These are phyloP conservation scores for Candida peoriensis DNA, from an alignment of 805 yeast species.

Conservation along the genomic window DNA sequence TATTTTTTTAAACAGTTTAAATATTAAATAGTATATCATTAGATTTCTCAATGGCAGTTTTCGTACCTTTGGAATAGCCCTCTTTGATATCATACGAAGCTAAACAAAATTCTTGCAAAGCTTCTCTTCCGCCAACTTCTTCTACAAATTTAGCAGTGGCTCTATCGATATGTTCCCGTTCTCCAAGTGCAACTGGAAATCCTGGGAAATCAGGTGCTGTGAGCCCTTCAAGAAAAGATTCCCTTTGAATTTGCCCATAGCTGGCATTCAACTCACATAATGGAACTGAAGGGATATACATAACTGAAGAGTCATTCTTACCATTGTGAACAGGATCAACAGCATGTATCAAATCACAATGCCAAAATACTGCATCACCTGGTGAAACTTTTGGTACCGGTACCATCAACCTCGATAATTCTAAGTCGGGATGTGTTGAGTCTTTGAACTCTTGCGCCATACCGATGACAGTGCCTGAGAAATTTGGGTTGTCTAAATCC, in stretches of 20 bases:
- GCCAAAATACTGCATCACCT: constrained; percentile 42
- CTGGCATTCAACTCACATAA: constrained; percentile 17
- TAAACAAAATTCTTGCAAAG: constrained; percentile 2
- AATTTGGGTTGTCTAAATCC: constrained; percentile 28
- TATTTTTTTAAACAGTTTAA: too few species aligned
- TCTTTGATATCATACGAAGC: constrained; percentile 1
- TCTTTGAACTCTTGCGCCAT: constrained; percentile 29
- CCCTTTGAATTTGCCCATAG: constrained; percentile 15
- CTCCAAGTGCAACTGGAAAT: constrained; percentile 1
- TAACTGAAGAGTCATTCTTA: constrained; percentile 31
- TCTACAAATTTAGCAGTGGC: constrained; percentile 1
- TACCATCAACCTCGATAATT: constrained; percentile 28
- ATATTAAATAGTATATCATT: constrained; percentile 1
- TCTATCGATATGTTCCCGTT: constrained; percentile 1
- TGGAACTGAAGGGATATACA: constrained; percentile 30
- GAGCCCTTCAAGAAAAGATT: constrained; percentile 9
- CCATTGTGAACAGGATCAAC: constrained; percentile 36
- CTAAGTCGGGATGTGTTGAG: constrained; percentile 25
- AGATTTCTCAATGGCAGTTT: neutral
- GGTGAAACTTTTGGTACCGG: constrained; percentile 34
- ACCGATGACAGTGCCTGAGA: constrained; percentile 37
- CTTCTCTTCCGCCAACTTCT: constrained; percentile 2
- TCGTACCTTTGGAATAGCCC: neutral
- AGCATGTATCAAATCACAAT: constrained; percentile 36
- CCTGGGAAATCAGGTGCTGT: constrained; percentile 25